A percentile compares a stretch with the other conserved stretches of the same genome.
phyloP scores from a whole-genome alignment of 2,329 filamentous ascomycete species.

The Beauveria pseudobassiana region DNA sequence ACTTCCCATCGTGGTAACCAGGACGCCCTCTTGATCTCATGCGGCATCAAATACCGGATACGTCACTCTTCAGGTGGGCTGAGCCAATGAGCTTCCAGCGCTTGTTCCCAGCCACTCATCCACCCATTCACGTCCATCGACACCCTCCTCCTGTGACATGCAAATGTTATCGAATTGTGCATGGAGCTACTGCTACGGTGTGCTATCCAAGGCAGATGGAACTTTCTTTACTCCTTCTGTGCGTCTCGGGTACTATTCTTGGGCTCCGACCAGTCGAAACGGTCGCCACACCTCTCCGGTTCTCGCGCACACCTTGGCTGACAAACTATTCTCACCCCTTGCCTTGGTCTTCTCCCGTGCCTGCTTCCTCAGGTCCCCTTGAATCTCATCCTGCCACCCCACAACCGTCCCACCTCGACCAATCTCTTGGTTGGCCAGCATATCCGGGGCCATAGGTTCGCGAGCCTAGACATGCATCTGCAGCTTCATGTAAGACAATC shows the following conservation, averaged over 20 bases:
- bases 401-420: background rate
- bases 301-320: conserved; percentile 4
- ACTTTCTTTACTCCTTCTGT: background rate
- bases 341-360: background rate
- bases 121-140: background rate
- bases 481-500: conserved; percentile 11
- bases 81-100: background rate
- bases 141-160: background rate
- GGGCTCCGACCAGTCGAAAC: background rate
- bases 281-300: background rate
- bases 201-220: background rate
- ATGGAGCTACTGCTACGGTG: background rate
- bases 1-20: conserved; percentile 11
- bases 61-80: background rate
- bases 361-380: background rate
- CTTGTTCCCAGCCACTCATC: background rate
- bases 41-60: conserved; percentile 3
- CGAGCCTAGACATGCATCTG: background rate
- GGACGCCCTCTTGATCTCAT: conserved; percentile 4
- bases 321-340: background rate
- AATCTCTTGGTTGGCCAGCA: background rate
- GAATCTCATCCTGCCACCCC: background rate
- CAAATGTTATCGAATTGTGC: conserved; percentile 9
- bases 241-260: conserved; percentile 5
- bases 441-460: background rate